phyloP scores from a whole-genome alignment of 106 monocot species.

The Platanthera guangdongensis region DNA sequence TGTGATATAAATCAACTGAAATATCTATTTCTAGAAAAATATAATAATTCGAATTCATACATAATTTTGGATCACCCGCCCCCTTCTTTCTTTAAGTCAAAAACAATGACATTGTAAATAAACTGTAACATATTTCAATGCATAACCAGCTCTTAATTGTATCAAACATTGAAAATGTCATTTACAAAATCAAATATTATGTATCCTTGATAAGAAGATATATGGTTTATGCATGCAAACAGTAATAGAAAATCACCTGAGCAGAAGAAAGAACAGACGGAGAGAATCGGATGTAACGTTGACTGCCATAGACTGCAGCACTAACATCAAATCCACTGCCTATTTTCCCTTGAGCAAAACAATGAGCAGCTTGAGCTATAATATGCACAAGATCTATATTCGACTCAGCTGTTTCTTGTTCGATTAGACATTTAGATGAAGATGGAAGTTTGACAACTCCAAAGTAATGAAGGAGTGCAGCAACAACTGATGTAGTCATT shows the following conservation, averaged over 20 bases:
- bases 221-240: background rate
- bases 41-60: background rate
- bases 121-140: background rate
- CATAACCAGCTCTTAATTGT: too few relatives aligned
- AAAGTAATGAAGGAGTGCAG: slow-evolving; percentile 81
- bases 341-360: slow-evolving; percentile 97
- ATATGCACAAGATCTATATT: slow-evolving; percentile 81
- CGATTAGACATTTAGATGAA: slow-evolving; percentile 10
- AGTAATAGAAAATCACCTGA: slow-evolving; percentile 40
- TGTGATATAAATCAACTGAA: background rate
- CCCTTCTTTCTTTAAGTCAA: background rate
- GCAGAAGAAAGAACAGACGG: slow-evolving; percentile 72
- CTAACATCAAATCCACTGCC: slow-evolving; percentile 99
- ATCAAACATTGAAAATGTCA: too few relatives aligned
- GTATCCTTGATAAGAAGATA: background rate
- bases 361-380: slow-evolving; percentile 94
- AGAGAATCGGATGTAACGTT: slow-evolving; percentile 86
- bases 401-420: slow-evolving; percentile 12
- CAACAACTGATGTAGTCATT: slow-evolving; percentile 97
- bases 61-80: background rate
- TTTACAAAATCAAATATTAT: too few relatives aligned
- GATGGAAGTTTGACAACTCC: slow-evolving; percentile 60
- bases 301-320: slow-evolving; percentile 96
- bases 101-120: background rate
- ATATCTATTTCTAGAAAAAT: background rate